A percentile compares a stretch with the other conserved stretches of the same genome.
Evolutionary conservation across 345 rosid species (phyloP).

Genomic region (Salix brachista): DNA sequence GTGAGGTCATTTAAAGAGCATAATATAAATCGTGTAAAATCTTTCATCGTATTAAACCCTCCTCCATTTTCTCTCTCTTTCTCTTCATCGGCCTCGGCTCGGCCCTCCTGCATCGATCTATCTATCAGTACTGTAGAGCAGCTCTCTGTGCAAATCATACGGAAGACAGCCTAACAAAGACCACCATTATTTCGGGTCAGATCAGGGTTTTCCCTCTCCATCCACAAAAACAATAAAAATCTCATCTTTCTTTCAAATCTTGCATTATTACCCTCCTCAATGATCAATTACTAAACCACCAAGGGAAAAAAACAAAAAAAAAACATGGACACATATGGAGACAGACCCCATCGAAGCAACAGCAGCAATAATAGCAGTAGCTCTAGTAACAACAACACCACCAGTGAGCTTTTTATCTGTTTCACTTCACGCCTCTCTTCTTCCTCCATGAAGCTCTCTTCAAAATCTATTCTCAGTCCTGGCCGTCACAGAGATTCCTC

Average conservation of each 20-base stretch:
- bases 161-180: constrained; percentile 6
- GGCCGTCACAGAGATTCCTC: constrained; percentile 52
- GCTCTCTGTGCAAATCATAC: not conserved
- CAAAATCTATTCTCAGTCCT: constrained; percentile 76
- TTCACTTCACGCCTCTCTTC: constrained; percentile 82
- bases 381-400: constrained; percentile 13
- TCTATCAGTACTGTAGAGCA: not conserved
- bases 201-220: not conserved
- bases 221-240: not conserved
- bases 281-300: not conserved
- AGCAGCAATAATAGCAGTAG: constrained; percentile 33
- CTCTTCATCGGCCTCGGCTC: not conserved
- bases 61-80: not conserved
- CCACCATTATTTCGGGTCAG: not conserved
- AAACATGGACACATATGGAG: constrained; percentile 52
- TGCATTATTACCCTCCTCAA: not conserved
- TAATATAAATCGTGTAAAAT: not conserved
- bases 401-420: constrained; percentile 72
- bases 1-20: constrained; percentile 6
- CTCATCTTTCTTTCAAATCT: not conserved
- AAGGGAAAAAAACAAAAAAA: not conserved
- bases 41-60: not conserved
- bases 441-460: constrained; percentile 86
- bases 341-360: constrained; percentile 68
- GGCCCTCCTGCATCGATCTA: not conserved